phyloP scores from a whole-genome alignment of 2,329 filamentous ascomycete species.

The Amesomyces nigricolor region DNA sequence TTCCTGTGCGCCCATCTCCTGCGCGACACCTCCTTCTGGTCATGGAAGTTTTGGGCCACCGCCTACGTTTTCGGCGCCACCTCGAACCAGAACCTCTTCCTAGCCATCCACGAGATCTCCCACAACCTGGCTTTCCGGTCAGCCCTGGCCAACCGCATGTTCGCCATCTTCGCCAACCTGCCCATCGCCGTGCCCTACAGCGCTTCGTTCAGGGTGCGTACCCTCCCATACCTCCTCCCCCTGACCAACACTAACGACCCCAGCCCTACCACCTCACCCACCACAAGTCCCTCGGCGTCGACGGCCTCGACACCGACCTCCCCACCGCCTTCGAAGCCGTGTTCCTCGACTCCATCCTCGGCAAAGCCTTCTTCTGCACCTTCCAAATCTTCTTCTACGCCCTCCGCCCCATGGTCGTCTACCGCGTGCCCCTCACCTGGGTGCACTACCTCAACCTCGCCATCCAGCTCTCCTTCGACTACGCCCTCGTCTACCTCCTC shows the following conservation, averaged over 20 bases:
- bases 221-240: neutral
- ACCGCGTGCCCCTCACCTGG: conserved; percentile 78
- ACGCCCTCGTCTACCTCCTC: conserved; percentile 52
- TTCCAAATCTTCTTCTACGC: conserved; percentile 99
- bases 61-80: conserved; percentile 92
- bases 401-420: conserved; percentile 89
- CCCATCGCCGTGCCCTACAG: conserved; percentile 95
- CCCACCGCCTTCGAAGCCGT: conserved; percentile 87
- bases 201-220: conserved; percentile 77
- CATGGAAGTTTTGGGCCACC: conserved; percentile 76
- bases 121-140: conserved; percentile 93
- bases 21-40: conserved; percentile 70
- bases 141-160: conserved; percentile 69
- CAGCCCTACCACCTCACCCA: conserved; percentile 96
- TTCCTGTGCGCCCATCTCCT: conserved; percentile 71
- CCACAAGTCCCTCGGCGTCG: conserved; percentile 96
- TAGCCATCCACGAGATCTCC: conserved; percentile 97
- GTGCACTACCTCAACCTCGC: conserved; percentile 79
- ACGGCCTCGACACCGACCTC: conserved; percentile 92
- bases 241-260: neutral
- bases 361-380: conserved; percentile 98
- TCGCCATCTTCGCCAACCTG: conserved; percentile 91
- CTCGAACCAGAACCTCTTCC: conserved; percentile 96
- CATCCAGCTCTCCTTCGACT: conserved; percentile 74
- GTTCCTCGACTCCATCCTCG: conserved; percentile 88